Percentiles rank a stretch among this genome's conserved stretches.
These are phyloP conservation scores for Orbilia ellipsospora DNA, from an alignment of 2,329 filamentous ascomycete species.

Conservation along the genomic window DNA sequence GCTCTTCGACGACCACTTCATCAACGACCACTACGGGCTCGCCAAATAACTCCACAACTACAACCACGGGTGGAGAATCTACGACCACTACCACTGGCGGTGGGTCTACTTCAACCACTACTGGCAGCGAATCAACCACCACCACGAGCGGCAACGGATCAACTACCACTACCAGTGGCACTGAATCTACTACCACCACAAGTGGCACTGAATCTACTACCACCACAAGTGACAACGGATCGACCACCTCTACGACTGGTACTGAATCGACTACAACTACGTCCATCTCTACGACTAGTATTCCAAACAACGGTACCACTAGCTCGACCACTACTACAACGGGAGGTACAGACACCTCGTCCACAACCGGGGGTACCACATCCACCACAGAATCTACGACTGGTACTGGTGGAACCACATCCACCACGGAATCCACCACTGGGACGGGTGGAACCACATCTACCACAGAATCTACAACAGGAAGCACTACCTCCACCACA, in stretches of 20 bases:
- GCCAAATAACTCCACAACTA: background rate
- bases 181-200: background rate
- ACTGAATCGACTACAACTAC: background rate
- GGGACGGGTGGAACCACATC: background rate
- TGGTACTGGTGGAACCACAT: background rate
- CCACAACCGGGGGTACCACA: background rate
- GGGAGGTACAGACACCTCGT: background rate
- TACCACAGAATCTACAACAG: background rate
- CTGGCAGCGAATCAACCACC: background rate
- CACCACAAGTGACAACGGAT: background rate
- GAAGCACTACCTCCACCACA: background rate
- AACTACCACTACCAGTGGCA: background rate
- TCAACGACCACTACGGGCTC: background rate
- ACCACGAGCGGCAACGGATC: no score
- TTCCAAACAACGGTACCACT: background rate
- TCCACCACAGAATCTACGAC: background rate
- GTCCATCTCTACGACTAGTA: background rate
- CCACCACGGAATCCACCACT: constrained; percentile 2
- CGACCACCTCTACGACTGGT: background rate
- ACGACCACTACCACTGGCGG: constrained; percentile 3
- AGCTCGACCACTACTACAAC: background rate
- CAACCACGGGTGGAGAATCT: background rate
- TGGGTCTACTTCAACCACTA: background rate
- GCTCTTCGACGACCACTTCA: no score
- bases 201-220: no score